A percentile compares a stretch with the other conserved stretches of the same genome.
Evolutionary conservation across 2,329 filamentous ascomycete genomes (phyloP).

Genomic region (Xylariomycetidae sp.): DNA sequence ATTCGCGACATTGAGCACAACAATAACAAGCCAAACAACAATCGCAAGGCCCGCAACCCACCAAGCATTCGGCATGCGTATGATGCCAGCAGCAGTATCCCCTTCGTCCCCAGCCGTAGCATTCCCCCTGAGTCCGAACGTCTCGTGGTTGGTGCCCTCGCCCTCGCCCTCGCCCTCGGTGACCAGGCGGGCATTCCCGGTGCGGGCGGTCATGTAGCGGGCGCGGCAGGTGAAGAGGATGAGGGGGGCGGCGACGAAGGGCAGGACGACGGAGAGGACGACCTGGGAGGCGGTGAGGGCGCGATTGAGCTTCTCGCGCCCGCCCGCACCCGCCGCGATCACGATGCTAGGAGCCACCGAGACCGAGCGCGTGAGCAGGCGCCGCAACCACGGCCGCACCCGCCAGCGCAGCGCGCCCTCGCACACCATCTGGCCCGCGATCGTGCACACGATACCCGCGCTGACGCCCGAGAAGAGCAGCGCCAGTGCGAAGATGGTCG

Average conservation of each 20-base stretch:
- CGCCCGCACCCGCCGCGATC: slow-evolving; percentile 75
- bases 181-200: slow-evolving; percentile 33
- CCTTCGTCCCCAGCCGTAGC: slow-evolving; percentile 2
- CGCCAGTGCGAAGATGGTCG: slow-evolving; percentile 77
- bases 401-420: slow-evolving; percentile 76
- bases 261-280: slow-evolving; percentile 69
- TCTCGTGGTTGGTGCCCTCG: slow-evolving; percentile 4
- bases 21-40: slow-evolving; percentile 67
- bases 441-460: slow-evolving; percentile 83
- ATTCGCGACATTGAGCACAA: slow-evolving; percentile 60
- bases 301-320: slow-evolving; percentile 60
- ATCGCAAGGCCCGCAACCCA: slow-evolving; percentile 48
- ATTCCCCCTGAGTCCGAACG: not conserved
- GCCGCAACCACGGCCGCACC: slow-evolving; percentile 69
- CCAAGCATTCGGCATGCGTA: slow-evolving; percentile 70
- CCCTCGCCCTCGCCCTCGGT: slow-evolving; percentile 20
- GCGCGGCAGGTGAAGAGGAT: slow-evolving; percentile 79
- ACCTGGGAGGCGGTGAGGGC: slow-evolving; percentile 75
- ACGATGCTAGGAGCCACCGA: slow-evolving; percentile 78
- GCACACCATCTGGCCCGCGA: slow-evolving; percentile 82
- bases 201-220: slow-evolving; percentile 69
- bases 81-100: slow-evolving; percentile 10
- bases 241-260: slow-evolving; percentile 75
- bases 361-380: slow-evolving; percentile 71
- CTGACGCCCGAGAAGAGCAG: slow-evolving; percentile 74